Base-by-base conservation (phyloP, 1,284 basidiomycete species). In the Microbotryomycetes sp. region DNA sequence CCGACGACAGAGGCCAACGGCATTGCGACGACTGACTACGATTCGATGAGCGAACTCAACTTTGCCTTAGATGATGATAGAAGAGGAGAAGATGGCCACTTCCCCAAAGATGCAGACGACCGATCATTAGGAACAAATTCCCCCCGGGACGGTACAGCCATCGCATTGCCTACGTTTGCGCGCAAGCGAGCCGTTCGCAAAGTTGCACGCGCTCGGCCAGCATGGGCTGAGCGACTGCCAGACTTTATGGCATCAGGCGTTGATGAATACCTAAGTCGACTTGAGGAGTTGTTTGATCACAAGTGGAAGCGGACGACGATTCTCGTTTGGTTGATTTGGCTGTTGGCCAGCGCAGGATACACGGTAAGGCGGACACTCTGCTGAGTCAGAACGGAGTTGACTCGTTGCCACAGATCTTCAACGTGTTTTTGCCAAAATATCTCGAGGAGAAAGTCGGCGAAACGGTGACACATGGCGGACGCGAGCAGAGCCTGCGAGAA, bases 361-460 rank as follows among this genome's bases (percentile, higher is more conserved):
- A 72, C 66, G 24, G 68, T 61, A 29, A 41, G 47, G 49, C 5
- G 13, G 35, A 41, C 35, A n/a, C n/a, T n/a, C n/a, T n/a, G n/a
- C n/a, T n/a, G n/a, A n/a, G n/a, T n/a, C n/a, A n/a, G n/a, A n/a
- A n/a, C n/a, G n/a, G n/a, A n/a, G 16, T 6, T 45, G 45, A 51
- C 30, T 31, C 4, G 3, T 47, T 45, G 29, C 2, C 92, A 85
- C 72, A 97, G 6, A 94, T 94, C 85, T 97, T 97, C 78, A 98
- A 97, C 72, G 91, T 96, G 15, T 97, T 87, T 75, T 81, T 97
- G 23, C 94, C 94, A 0, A 91, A 91, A 71, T 81, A 94, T 16
- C 78, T 97, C 29, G 92, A 92, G 29, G 23, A 61, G n/a, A 72
- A 78, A 81, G 80, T 67, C 72, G 78, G 21, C 31, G 55, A 5